phyloP scores from a whole-genome alignment of 2,329 filamentous ascomycete genomes.

The Balansia obtecta region DNA sequence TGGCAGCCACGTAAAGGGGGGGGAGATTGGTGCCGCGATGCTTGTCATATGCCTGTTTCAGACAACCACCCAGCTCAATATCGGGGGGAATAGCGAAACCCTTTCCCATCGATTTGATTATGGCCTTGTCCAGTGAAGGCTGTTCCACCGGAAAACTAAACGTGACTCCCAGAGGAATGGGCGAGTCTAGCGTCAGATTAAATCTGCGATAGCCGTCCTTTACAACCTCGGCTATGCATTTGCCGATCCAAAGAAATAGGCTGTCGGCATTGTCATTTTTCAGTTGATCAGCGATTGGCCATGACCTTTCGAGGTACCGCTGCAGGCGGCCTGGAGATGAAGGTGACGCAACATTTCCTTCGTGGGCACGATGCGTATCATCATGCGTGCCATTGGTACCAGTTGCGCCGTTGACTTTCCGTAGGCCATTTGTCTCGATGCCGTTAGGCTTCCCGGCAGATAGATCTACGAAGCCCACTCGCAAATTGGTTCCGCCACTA shows the following conservation, averaged over 20 bases:
- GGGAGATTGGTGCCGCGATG: conserved; percentile 40
- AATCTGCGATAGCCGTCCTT: conserved; percentile 37
- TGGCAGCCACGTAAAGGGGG: conserved; percentile 57
- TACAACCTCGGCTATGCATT: conserved; percentile 64
- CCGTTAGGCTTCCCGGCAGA: conserved; percentile 22
- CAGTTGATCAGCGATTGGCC: conserved; percentile 61
- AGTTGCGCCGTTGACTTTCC: background rate
- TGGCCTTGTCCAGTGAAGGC: conserved; percentile 47
- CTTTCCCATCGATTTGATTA: conserved; percentile 57
- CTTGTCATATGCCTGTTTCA: conserved; percentile 45
- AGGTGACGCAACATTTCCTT: background rate
- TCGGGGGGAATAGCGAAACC: conserved; percentile 52
- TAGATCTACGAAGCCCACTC: conserved; percentile 56
- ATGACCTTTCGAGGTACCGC: conserved; percentile 54
- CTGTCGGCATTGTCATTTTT: conserved; percentile 64
- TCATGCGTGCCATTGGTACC: conserved; percentile 2
- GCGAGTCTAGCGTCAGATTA: conserved; percentile 27
- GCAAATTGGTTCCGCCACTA: conserved; percentile 56
- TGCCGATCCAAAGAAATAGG: conserved; percentile 71
- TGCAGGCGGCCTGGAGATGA: conserved; percentile 28
- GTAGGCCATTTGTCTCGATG: background rate
- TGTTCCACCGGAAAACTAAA: conserved; percentile 63
- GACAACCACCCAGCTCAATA: conserved; percentile 45
- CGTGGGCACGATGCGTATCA: conserved; percentile 5
- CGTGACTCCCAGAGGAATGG: conserved; percentile 53